phyloP scores from a whole-genome alignment of 768 basidiomycete species.

The Porpolomopsis calyptriformis region DNA sequence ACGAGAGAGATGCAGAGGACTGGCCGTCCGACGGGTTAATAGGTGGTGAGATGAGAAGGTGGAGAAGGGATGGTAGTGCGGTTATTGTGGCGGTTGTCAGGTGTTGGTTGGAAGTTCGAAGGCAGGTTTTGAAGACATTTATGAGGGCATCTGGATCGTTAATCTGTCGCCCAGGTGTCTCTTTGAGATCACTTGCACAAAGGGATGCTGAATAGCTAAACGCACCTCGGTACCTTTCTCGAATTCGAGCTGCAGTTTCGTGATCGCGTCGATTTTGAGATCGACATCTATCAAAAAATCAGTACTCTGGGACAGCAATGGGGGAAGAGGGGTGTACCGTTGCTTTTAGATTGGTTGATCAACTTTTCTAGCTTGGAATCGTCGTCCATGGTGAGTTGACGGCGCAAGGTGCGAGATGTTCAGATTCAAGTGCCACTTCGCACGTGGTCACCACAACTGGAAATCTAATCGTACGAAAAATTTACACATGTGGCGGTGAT shows the following conservation, averaged over 20 bases:
- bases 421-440: background rate
- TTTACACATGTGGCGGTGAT: too few relatives aligned
- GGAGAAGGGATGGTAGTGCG: slow-evolving; percentile 55
- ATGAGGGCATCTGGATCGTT: slow-evolving; percentile 64
- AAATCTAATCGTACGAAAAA: too few relatives aligned
- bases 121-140: slow-evolving; percentile 56
- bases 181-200: background rate
- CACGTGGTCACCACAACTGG: too few relatives aligned
- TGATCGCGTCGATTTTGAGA: slow-evolving; percentile 68
- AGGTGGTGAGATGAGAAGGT: slow-evolving; percentile 43
- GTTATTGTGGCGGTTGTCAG: slow-evolving; percentile 67
- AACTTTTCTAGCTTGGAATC: slow-evolving; percentile 46
- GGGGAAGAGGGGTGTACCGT: slow-evolving; percentile 31
- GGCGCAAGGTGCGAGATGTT: background rate
- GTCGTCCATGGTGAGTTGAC: slow-evolving; percentile 37
- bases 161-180: slow-evolving; percentile 36
- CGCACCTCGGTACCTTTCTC: slow-evolving; percentile 61
- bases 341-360: slow-evolving; percentile 53
- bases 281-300: slow-evolving; percentile 51
- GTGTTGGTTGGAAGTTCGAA: slow-evolving; percentile 76
- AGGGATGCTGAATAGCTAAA: slow-evolving; percentile 4
- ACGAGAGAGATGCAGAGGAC: slow-evolving; percentile 39
- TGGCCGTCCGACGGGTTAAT: slow-evolving; percentile 19
- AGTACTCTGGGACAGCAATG: slow-evolving; percentile 8
- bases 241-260: slow-evolving; percentile 67